Base-by-base conservation (phyloP, 176 grass and related monocot species). In the Rhynchospora breviuscula region DNA sequence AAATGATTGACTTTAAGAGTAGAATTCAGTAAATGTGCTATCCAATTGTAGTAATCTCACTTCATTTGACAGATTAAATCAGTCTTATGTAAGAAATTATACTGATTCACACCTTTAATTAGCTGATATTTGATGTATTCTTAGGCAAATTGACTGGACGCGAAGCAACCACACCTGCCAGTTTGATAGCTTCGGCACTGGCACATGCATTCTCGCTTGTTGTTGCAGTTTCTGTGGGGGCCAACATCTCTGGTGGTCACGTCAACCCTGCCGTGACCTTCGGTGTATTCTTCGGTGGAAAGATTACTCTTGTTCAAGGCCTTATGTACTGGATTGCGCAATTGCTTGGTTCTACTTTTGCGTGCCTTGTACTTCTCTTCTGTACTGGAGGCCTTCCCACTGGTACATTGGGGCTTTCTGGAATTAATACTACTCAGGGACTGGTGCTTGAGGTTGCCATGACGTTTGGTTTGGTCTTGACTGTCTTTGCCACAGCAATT, bases 381-480 rank as follows among this genome's bases (percentile, higher is more conserved):
- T 70, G 78, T 53, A 82, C 78, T 5, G 33, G 65, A 18, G 85
- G 78, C 51, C 51, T 69, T 44, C 12, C 15, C 7, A 72, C 64
- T 60, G 62, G 63, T 45, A 71, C 78, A 45, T 87, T 87, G 29
- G 63, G 33, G 22, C 35, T 87, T 18, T 70, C 78, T 45, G 85
- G 78, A 59, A 23, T 88, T 8, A 43, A 52, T 69, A 48, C 67
- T 12, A 85, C 26, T 83, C 64, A 88, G 63, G 87, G 49, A 12
- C 40, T 88, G 29, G 81, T 80, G 33, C 75, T 88, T 66, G 87
- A 88, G 82, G 69, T 19, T 60, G 65, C 85, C 74, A 85, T 88
- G 87, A 88, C 87, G 25, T 88, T 85, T 22, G 87, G 83, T 29
- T 61, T 88, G 61, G 87, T 88, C 12, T 85, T 85, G 35, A 81